phyloP scores from a whole-genome alignment of 192 early-diverging fungal species.

The Coemansia umbellata region DNA sequence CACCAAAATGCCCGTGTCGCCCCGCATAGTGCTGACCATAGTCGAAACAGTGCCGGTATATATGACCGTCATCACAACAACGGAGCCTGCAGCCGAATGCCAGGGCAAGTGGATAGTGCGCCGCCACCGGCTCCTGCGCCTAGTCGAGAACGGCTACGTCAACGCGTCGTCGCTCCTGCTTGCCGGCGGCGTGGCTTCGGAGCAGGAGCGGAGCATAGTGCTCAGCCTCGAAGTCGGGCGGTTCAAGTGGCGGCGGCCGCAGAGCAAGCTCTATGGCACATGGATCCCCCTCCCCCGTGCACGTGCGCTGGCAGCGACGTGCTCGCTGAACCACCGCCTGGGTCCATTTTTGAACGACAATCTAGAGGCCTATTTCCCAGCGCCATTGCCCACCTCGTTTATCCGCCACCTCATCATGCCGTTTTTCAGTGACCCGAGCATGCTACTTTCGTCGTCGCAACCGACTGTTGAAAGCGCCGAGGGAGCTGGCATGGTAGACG shows the following conservation, averaged over 20 bases:
- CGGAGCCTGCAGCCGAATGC: constrained; percentile 31
- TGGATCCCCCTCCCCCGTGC: constrained; percentile 91
- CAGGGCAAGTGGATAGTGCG: constrained; percentile 45
- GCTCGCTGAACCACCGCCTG: constrained; percentile 71
- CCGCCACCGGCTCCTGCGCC: constrained; percentile 68
- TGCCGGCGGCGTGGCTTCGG: constrained; percentile 82
- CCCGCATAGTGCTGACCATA: constrained; percentile 47
- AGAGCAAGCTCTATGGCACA: constrained; percentile 74
- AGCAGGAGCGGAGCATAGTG: constrained; percentile 79
- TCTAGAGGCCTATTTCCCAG: constrained; percentile 62
- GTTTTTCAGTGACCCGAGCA: constrained; percentile 34
- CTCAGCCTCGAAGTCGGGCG: constrained; percentile 80
- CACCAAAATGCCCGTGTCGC: constrained; percentile 39
- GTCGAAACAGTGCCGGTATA: constrained; percentile 52
- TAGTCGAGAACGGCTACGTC: constrained; percentile 80
- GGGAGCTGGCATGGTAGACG: too few relatives aligned
- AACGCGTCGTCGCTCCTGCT: constrained; percentile 81
- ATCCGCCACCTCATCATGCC: constrained; percentile 51
- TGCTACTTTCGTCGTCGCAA: constrained; percentile 8
- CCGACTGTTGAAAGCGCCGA: neutral
- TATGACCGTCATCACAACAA: constrained; percentile 50
- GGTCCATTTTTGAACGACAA: constrained; percentile 75
- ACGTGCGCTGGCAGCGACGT: constrained; percentile 74
- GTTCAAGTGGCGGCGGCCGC: constrained; percentile 67
- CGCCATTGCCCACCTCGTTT: constrained; percentile 55